Conservation (phyloP, 1,284 basidiomycete genomes). For the Meira nashicola region DNA sequence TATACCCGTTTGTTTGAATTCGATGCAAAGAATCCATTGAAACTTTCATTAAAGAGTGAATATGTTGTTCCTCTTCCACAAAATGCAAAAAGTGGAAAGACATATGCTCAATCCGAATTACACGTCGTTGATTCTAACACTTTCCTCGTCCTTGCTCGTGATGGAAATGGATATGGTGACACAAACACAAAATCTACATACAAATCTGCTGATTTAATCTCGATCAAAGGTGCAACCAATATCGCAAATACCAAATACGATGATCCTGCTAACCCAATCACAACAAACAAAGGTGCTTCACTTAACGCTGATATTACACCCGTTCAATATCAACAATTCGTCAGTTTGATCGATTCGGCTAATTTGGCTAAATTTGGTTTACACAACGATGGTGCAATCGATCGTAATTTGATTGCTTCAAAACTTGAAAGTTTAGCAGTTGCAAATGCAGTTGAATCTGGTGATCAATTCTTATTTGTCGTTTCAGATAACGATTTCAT, state of each 20-base stretch:
- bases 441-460: constrained; percentile 59
- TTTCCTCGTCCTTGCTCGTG: constrained; percentile 62
- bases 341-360: constrained; percentile 59
- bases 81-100: constrained; percentile 59
- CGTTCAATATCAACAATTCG: constrained; percentile 61
- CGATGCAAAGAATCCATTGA: constrained; percentile 55
- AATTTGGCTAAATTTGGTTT: constrained; percentile 60
- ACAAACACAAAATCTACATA: constrained; percentile 58
- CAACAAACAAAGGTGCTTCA: constrained; percentile 56
- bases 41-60: constrained; percentile 56
- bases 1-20: constrained; percentile 62
- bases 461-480: constrained; percentile 67
- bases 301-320: constrained; percentile 58
- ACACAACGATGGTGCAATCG: constrained; percentile 54
- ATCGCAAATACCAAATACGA: constrained; percentile 64
- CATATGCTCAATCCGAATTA: constrained; percentile 61
- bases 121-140: constrained; percentile 59
- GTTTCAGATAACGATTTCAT: constrained; percentile 66
- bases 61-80: constrained; percentile 64
- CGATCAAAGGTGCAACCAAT: constrained; percentile 62
- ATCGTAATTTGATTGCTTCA: constrained; percentile 60
- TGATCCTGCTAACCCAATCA: constrained; percentile 59
- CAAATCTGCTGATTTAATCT: constrained; percentile 58
- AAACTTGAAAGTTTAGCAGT: constrained; percentile 69
- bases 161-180: constrained; percentile 63